Base-by-base conservation (phyloP, 1,139 yeast genomes). In the Entelexis paramagnoliae region DNA sequence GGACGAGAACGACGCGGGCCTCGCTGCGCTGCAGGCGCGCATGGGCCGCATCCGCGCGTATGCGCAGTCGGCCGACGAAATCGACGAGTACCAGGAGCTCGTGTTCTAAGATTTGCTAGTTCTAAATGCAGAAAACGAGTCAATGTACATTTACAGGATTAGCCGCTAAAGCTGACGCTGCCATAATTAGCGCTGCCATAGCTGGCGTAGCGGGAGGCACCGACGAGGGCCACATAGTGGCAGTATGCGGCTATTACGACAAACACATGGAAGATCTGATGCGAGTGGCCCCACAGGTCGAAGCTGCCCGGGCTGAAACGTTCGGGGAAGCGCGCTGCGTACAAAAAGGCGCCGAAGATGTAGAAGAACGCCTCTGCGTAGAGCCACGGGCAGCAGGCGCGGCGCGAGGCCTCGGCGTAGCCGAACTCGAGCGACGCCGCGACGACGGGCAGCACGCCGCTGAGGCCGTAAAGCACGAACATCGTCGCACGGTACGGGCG, bases 311-410 rank as follows among this genome's bases (percentile, higher is more conserved):
- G 91, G 3, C 69, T 65, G 50, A 72, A 71, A 49, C 85, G 70
- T 63, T 89, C 96, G 0, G 96, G 96, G 30, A 85, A 66, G 57
- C 96, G 72, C 29, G 74, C 67, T 0, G 95, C 96, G 64, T 88
- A 88, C 46, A 88, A 66, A 1, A 74, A 72, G 0, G 96, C 96
- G 1, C 96, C 96, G 4, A 70, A 60, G 10, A 87, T 83, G 65
- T 88, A 88, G 51, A 83, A 75, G 1, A 75, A 63, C 0, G 88
- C 96, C 65, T 87, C 96, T 7, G 72, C 59, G 1, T 79, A 59
- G 16, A 88, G 69, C 81, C 85, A 87, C 20, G 65, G 64, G 17
- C 84, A 67, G 17, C 80, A 80, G 11, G 81, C 69, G 50, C 88
- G 69, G 8, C 64, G 63, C 50, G 68, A 66, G 0, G 86, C 77